Conservation (phyloP, 2,329 filamentous ascomycete species). For the Sphaerulina vaccinii region DNA sequence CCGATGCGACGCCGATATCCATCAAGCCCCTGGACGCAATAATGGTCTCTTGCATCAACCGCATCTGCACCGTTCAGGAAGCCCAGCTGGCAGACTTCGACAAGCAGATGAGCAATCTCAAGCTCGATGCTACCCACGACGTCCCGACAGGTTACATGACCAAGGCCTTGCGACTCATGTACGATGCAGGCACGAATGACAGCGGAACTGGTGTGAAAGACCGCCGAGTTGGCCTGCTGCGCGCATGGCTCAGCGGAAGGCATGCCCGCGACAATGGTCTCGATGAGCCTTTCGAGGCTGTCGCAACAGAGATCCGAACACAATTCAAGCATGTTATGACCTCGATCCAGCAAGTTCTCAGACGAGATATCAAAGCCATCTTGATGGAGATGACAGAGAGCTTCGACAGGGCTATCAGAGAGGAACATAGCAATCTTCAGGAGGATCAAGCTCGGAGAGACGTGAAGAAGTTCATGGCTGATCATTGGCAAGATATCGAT, state of each 20-base stretch:
- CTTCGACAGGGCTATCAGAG: constrained; percentile 5
- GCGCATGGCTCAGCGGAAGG: background rate
- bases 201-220: constrained; percentile 10
- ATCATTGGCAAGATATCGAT: constrained; percentile 7
- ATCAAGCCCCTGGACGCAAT: background rate
- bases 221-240: background rate
- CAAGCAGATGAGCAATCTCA: constrained; percentile 17
- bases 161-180: constrained; percentile 18
- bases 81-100: constrained; percentile 5
- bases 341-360: background rate
- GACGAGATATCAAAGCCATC: constrained; percentile 13
- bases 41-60: constrained; percentile 3
- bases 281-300: constrained; percentile 4
- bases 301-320: constrained; percentile 1
- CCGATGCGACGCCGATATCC: background rate
- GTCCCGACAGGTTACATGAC: constrained; percentile 21
- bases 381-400: constrained; percentile 2
- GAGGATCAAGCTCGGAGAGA: background rate
- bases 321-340: constrained; percentile 1
- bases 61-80: constrained; percentile 1
- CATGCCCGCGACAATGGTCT: background rate
- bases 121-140: constrained; percentile 23
- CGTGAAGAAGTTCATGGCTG: background rate
- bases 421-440: background rate
- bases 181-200: constrained; percentile 20